Base-by-base conservation (phyloP, 192 early-diverging fungal species). In the Backusella macrospora region DNA sequence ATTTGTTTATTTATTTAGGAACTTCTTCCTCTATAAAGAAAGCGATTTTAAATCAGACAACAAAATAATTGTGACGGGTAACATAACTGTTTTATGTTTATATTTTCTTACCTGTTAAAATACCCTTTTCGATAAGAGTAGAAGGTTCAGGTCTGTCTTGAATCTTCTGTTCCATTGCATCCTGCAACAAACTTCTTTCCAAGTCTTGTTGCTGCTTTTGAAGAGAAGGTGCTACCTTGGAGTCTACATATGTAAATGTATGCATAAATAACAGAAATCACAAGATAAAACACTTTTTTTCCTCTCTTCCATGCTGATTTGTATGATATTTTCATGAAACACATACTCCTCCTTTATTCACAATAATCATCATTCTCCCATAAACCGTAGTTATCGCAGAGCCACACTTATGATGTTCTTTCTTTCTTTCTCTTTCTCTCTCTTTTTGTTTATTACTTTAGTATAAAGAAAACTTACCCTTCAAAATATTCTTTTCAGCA, bases 41-140 rank as follows among this genome's bases (percentile, higher is more conserved):
- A 70, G 9, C 23, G 38, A 18, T 65, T 55, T 16, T 66, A 66
- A 16, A 39, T 66, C 16, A 13, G 9, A 63, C 14, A 9, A 44
- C n/a, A 37, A 15, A 70, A 37, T 38, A 40, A 26, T 29, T 13
- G 13, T 6, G 6, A 21, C 7, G 23, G 23, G 39, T 65, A 46
- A 23, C 3, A 7, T 5, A 23, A 44, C 26, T 37, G 45, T n/a
- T n/a, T n/a, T n/a, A n/a, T n/a, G n/a, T n/a, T n/a, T n/a, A n/a
- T 52, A 13, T 39, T 39, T 16, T 67, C 40, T 75, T 72, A 68
- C 62, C 79, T 76, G 70, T 75, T 38, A 90, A 78, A 42, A 92
- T 91, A 44, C 90, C 85, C 52, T 87, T 85, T 73, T 91, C 80
- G 10, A 89, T 63, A 18, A 89, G 78, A 7, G 71, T 18, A 10